A percentile compares a stretch with the other conserved stretches of the same genome.
These are phyloP conservation scores for Lecanicillium sp. DNA, from an alignment of 2,329 filamentous ascomycete species.

Conservation along the genomic window DNA sequence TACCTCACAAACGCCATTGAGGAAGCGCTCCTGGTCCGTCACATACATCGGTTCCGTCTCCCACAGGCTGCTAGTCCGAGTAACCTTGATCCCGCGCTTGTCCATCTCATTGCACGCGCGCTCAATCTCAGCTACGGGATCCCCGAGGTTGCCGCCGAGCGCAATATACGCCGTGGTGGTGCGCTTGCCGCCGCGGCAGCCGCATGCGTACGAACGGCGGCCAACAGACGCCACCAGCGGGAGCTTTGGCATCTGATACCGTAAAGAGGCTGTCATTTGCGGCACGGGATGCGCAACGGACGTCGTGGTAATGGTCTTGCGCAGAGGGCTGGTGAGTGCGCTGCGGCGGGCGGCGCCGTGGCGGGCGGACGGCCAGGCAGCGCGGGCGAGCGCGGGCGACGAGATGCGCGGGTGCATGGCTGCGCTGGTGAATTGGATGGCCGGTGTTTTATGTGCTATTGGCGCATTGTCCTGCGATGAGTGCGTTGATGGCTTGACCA, in stretches of 20 bases:
- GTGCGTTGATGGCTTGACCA: not conserved
- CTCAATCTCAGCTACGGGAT: conserved; percentile 81
- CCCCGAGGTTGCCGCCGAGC: conserved; percentile 85
- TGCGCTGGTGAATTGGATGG: not conserved
- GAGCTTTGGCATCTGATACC: not conserved
- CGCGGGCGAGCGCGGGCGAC: not conserved
- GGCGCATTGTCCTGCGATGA: not conserved
- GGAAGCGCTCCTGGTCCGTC: conserved; percentile 76
- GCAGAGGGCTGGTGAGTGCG: no score
- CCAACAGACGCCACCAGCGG: conserved; percentile 3
- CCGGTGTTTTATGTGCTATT: not conserved
- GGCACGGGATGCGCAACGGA: no score
- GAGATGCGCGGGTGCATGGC: not conserved
- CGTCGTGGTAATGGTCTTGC: no score
- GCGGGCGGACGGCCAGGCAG: not conserved
- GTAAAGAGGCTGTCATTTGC: not conserved
- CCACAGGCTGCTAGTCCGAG: conserved; percentile 81
- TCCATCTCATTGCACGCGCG: conserved; percentile 75
- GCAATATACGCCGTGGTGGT: conserved; percentile 67
- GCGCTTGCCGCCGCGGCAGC: conserved; percentile 28
- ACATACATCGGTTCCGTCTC: conserved; percentile 98
- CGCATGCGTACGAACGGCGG: conserved; percentile 25
- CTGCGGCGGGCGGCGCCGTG: not conserved
- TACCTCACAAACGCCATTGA: conserved; percentile 92
- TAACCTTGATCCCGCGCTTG: conserved; percentile 62